Evolutionary conservation across 2,329 filamentous ascomycete species (phyloP).

Genomic region (Madurella fahalii): DNA sequence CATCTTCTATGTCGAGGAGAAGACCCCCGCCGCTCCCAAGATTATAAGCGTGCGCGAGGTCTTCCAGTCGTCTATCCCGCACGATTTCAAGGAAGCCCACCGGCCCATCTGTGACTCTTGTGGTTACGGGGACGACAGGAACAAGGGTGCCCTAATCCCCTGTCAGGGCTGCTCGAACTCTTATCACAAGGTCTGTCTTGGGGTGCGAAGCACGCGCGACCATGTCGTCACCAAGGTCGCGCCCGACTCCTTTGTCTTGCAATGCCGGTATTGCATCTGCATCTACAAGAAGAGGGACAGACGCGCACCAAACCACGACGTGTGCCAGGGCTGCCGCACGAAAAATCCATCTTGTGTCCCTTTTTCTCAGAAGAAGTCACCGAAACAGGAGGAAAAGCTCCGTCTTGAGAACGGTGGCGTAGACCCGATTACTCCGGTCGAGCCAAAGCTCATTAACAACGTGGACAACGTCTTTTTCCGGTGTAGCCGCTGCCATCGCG

Average conservation of each 20-base stretch:
- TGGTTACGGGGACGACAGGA: slow-evolving; percentile 46
- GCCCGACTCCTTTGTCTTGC: slow-evolving; percentile 74
- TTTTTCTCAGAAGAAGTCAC: slow-evolving; percentile 68
- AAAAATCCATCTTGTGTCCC: slow-evolving; percentile 67
- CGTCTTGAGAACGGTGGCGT: slow-evolving; percentile 72
- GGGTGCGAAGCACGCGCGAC: slow-evolving; percentile 67
- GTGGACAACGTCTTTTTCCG: slow-evolving; percentile 74
- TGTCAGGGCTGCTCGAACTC: slow-evolving; percentile 87
- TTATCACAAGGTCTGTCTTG: slow-evolving; percentile 81
- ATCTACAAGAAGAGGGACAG: slow-evolving; percentile 63
- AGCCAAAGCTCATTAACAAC: slow-evolving; percentile 67
- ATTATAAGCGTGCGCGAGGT: slow-evolving; percentile 65
- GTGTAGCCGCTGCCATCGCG: slow-evolving; percentile 70
- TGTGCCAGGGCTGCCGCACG: slow-evolving; percentile 66
- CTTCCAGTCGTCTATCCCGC: slow-evolving; percentile 61
- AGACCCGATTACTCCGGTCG: slow-evolving; percentile 68
- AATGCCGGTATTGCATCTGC: slow-evolving; percentile 82
- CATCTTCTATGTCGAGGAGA: slow-evolving; percentile 45
- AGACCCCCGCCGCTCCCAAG: slow-evolving; percentile 45
- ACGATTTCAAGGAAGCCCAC: slow-evolving; percentile 68
- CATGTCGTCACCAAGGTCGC: slow-evolving; percentile 85
- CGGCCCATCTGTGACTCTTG: slow-evolving; percentile 70
- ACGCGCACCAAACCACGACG: slow-evolving; percentile 63
- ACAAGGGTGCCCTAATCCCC: slow-evolving; percentile 68
- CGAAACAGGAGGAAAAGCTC: slow-evolving; percentile 78